A percentile compares a stretch with the other conserved stretches of the same genome.
phyloP scores from a whole-genome alignment of 768 basidiomycete genomes.

The Mycena filopes region DNA sequence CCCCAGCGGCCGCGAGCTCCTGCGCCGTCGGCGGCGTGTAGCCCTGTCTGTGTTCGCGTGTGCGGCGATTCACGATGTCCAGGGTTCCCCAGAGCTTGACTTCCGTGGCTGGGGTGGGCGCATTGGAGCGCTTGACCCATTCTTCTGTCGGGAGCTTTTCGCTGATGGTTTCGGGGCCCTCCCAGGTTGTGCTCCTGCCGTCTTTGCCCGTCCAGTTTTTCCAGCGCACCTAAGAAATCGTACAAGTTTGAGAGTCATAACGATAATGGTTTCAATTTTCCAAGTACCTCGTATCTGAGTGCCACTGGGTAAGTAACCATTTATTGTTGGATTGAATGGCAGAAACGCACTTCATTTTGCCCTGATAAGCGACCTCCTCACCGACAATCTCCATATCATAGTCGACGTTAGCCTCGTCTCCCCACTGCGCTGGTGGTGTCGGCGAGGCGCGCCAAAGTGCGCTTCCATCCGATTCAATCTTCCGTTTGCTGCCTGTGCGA shows the following conservation, averaged over 20 bases:
- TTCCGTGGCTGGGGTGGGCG: not conserved
- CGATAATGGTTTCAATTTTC: not conserved
- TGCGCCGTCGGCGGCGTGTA: not conserved
- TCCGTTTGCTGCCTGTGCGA: no score
- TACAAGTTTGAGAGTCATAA: not conserved
- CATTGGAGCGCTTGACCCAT: constrained; percentile 8
- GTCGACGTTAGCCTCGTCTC: constrained; percentile 1
- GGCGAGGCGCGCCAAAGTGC: constrained; percentile 13
- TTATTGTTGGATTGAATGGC: no score
- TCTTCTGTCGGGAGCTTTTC: constrained; percentile 2
- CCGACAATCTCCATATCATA: constrained; percentile 13
- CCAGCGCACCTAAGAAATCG: constrained; percentile 16
- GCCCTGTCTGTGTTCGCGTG: constrained; percentile 21
- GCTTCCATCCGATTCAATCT: constrained; percentile 6
- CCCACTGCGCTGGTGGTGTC: constrained; percentile 19
- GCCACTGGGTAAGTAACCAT: not conserved
- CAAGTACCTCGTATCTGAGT: constrained; percentile 26
- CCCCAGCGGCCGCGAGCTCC: not conserved
- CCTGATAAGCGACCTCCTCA: constrained; percentile 16
- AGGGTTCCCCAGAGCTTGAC: constrained; percentile 19
- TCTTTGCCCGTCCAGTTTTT: constrained; percentile 18
- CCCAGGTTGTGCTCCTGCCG: constrained; percentile 29
- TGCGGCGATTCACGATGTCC: constrained; percentile 21
- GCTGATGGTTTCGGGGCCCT: not conserved
- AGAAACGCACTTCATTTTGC: constrained; percentile 19